Base-by-base conservation (phyloP, 129 eudicot genomes). In the Flaveria bidentis region DNA sequence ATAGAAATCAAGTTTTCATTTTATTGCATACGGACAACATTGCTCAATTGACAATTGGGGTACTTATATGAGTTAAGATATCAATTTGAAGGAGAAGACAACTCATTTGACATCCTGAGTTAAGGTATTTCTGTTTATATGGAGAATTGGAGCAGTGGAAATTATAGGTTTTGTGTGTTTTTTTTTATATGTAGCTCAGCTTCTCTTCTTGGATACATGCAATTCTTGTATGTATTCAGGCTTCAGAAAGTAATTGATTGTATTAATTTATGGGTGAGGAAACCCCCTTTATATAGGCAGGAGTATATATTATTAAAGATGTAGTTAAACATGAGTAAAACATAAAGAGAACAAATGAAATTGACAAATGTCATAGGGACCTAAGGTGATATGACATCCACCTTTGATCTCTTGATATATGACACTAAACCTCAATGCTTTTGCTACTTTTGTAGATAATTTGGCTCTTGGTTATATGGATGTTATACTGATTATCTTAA, bases 171-270 rank as follows among this genome's bases (percentile, higher is more conserved):
- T 47, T 69, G 36, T 51, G 23, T 8, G 44, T 42, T 47, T 49
- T 69, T 69, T 47, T 17, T 55, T 23, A 0, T 26, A 26, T 60
- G n/a, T 8, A 9, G 28, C 17, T 47, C 16, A 25, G 16, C 17
- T 70, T 15, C 61, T 70, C 16, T 49, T 70, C 75, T 30, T 50
- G 8, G 75, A 70, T 70, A 49, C 39, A 50, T 15, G 75, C 73
- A 49, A 15, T 50, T 52, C 46, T 70, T 70, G 75, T 47, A 49
- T 60, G 25, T 15, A 49, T 26, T 70, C 8, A 53, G 64, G 51
- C 17, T 72, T 72, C 66, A 10, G 36, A 55, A 72, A 39, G 66
- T 53, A 17, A 18, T 12, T 2, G 1, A 11, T 30, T 53, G 17
- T 72, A 52, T 52, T 72, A 28, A 28, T 72, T 50, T 16, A 14